Evolutionary conservation across 2,329 filamentous ascomycete genomes (phyloP), one percentile per base, ranked within the genome.

Genomic region (Calonectria crousiana): DNA sequence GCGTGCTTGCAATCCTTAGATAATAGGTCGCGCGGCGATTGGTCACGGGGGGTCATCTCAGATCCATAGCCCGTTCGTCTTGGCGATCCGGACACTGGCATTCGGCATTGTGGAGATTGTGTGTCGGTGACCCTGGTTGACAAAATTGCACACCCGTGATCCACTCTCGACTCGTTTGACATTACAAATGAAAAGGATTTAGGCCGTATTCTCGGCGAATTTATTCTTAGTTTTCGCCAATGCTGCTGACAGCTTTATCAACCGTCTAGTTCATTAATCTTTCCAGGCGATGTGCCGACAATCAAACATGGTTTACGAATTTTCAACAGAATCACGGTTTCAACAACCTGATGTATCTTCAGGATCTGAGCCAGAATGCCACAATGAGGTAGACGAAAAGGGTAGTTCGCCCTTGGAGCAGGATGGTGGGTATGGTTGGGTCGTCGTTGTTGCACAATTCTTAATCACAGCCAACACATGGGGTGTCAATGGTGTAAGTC

Each of bases 381-480:
- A 44, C 8, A 16, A 34, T 20, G 30, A 49, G n/a, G 32, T 52
- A 41, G 23, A 67, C 3, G 65, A 67, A 13, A 67, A 53, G 65
- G 60, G 14, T 6, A 4, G n/a, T 6, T 30, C 32, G 23, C 16
- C 47, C 2, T 20, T 9, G 2, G 23, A 53, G 44, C 47, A 67
- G 4, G 65, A 67, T n/a, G 65, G 65, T n/a, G 65, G 65, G 13
- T 67, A 67, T 30, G 65, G 65, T 11, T 67, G 65, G 65, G 32
- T 67, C 18, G 36, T 32, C 5, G 65, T 67, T 53, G 41, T 67
- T 28, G 65, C 65, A 3, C 65, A 67, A 53, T 53, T 67, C 32
- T 49, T 67, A 10, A 67, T 67, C 23, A 67, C 65, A 8, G 65
- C 65, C 38, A 67, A 67, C 18, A 67, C 65, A 18, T 67, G 65